Evolutionary conservation across 179 eudicot species (phyloP), one percentile per base, ranked within the genome.

Genomic region (Actinidia chinensis): DNA sequence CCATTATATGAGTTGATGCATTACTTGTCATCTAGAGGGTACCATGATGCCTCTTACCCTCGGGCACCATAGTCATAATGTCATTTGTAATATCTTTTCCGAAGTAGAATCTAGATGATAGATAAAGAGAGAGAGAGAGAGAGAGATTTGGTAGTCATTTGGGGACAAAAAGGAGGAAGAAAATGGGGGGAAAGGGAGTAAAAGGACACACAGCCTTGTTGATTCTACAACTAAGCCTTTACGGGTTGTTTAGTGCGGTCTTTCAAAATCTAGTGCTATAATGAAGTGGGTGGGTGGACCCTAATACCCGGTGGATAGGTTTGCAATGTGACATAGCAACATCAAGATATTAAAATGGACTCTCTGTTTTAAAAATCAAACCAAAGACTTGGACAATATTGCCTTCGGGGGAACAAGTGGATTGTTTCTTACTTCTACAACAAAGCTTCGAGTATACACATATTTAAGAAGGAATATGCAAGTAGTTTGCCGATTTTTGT

Each of bases 281-380:
- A 28, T 63, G n/a, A 52, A 8, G 58, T 44, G 11, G 14, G 50
- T 18, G 13, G 6, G 54, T 68, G 73, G 73, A 22, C 73, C 73
- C 54, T 14, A 46, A 44, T 11, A 68, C 36, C 63, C 10, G 54
- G 73, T 68, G 33, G 73, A 44, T 68, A 68, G 73, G n/a, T 69
- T 47, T 69, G 14, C 47, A n/a, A 46, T 20, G 55, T 47, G 73
- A 69, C 73, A 47, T n/a, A 13, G 8, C 54, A 12, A 4, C 36
- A 55, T 68, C 25, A 68, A 46, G 33, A 46, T 7, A 68, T 11
- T 1, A 1, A n/a, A 67, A 10, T 22, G 40, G 25, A 4, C 22
- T 42, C 23, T 23, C 43, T 15, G 14, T 14, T 17, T 14, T 7
- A 28, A 63, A 63, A 22, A n/a, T 22, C 5, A n/a, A n/a, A n/a